Conservation (phyloP, 2,329 filamentous ascomycete genomes). For the Chaetomiaceae sp. region DNA sequence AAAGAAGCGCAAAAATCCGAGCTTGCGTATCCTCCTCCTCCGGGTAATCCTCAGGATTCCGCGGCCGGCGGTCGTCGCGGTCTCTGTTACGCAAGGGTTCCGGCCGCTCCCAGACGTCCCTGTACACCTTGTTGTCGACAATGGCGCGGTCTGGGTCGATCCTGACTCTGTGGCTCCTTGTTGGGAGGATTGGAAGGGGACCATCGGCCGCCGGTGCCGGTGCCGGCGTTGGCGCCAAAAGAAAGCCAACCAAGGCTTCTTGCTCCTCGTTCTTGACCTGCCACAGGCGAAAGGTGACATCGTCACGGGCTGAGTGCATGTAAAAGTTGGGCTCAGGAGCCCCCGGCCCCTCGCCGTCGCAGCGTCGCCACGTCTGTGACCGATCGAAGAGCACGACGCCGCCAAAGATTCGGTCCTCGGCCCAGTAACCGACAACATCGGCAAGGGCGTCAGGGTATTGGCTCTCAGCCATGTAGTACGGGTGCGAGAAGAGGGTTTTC, state of each 20-base stretch:
- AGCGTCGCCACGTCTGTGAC: not conserved
- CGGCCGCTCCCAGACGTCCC: not conserved
- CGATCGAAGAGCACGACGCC: slow-evolving; percentile 2
- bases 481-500: not conserved
- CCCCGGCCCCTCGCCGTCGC: not conserved
- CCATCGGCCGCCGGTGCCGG: not conserved
- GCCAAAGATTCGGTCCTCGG: slow-evolving; percentile 4
- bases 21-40: no score
- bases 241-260: not conserved
- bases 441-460: slow-evolving; percentile 3
- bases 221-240: not conserved
- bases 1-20: no score
- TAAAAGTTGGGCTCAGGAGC: slow-evolving; percentile 2
- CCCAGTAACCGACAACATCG: slow-evolving; percentile 6
- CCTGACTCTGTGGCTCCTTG: not conserved
- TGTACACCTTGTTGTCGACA: not conserved
- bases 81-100: not conserved
- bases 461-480: not conserved
- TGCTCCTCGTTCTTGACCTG: slow-evolving; percentile 2
- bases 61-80: no score
- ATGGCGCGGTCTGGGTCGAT: not conserved
- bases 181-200: not conserved
- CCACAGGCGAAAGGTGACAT: not conserved
- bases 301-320: not conserved
- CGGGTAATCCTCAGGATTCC: no score